Percentiles rank a stretch among this genome's conserved stretches.
phyloP scores from a whole-genome alignment of 352 stramenopile species.

The Phytophthora meadii region DNA sequence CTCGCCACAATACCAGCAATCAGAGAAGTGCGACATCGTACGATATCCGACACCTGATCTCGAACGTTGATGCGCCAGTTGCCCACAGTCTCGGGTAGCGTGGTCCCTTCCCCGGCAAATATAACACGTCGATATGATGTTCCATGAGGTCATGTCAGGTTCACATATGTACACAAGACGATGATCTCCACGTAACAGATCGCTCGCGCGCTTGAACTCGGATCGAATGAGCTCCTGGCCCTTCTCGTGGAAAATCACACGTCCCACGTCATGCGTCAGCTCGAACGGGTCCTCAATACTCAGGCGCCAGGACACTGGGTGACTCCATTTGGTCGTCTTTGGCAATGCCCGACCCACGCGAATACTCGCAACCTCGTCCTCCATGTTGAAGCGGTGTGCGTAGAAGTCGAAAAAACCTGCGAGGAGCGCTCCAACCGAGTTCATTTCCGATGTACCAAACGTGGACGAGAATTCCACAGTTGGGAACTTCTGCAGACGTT shows the following conservation, averaged over 20 bases:
- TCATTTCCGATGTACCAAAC: conserved; percentile 72
- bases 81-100: conserved; percentile 61
- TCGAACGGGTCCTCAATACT: conserved; percentile 91
- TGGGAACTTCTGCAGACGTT: conserved; percentile 75
- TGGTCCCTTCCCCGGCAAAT: conserved; percentile 64
- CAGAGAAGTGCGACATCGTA: conserved; percentile 36
- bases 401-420: conserved; percentile 98
- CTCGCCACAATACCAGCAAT: conserved; percentile 86
- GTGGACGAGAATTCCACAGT: conserved; percentile 49
- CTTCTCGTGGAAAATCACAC: conserved; percentile 79
- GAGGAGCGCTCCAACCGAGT: conserved; percentile 93
- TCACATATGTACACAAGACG: conserved; percentile 66
- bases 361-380: conserved; percentile 94
- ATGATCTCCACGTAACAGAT: conserved; percentile 51
- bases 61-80: conserved; percentile 35
- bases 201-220: conserved; percentile 71
- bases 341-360: conserved; percentile 70
- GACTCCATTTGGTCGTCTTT: conserved; percentile 79
- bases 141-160: conserved; percentile 58
- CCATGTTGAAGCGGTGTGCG: conserved; percentile 95
- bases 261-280: conserved; percentile 75
- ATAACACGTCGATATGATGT: conserved; percentile 63
- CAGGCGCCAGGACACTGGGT: conserved; percentile 71
- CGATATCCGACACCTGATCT: conserved; percentile 13
- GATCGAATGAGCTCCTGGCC: conserved; percentile 64